Conservation (phyloP, 2,329 filamentous ascomycete species). For the Teratosphaeriaceae sp. region DNA sequence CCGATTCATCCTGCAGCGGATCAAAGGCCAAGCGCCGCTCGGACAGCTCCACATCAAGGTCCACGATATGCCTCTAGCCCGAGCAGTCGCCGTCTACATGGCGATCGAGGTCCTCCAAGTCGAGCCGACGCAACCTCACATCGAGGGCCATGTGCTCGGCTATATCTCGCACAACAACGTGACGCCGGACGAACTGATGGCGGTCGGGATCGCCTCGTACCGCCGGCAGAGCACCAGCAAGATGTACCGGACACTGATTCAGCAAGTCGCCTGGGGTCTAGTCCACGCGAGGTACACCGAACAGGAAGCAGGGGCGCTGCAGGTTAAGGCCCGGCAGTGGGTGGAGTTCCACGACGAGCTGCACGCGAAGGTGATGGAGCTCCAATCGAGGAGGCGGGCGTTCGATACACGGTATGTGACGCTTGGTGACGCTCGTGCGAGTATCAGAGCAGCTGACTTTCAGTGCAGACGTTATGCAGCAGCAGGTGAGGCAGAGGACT, state of each 20-base stretch:
- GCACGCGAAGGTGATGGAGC: constrained; percentile 4
- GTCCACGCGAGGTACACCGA: constrained; percentile 2
- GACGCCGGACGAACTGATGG: constrained; percentile 7
- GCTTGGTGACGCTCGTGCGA: too few species aligned
- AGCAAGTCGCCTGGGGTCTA: constrained; percentile 9
- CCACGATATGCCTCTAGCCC: constrained; percentile 3
- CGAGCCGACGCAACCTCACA: constrained; percentile 8
- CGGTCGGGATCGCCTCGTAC: constrained; percentile 3
- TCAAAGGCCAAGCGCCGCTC: constrained; percentile 2
- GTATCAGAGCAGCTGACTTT: not conserved
- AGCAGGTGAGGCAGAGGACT: too few species aligned
- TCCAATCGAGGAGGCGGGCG: not conserved
- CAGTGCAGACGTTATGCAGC: too few species aligned
- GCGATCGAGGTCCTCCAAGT: constrained; percentile 9
- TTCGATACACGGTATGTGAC: not conserved
- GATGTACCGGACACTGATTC: constrained; percentile 5
- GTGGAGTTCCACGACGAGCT: not conserved
- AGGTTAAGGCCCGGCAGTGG: not conserved
- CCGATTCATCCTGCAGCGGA: constrained; percentile 7
- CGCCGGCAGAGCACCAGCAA: constrained; percentile 1
- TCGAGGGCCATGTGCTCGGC: constrained; percentile 11
- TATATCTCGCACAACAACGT: constrained; percentile 8
- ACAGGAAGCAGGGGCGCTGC: constrained; percentile 3
- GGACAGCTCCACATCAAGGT: constrained; percentile 8
- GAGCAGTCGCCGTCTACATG: constrained; percentile 8